Percentiles rank a stretch among this genome's conserved stretches.
phyloP scores from a whole-genome alignment of 176 grass and related monocot species.

The Musa acuminata region DNA sequence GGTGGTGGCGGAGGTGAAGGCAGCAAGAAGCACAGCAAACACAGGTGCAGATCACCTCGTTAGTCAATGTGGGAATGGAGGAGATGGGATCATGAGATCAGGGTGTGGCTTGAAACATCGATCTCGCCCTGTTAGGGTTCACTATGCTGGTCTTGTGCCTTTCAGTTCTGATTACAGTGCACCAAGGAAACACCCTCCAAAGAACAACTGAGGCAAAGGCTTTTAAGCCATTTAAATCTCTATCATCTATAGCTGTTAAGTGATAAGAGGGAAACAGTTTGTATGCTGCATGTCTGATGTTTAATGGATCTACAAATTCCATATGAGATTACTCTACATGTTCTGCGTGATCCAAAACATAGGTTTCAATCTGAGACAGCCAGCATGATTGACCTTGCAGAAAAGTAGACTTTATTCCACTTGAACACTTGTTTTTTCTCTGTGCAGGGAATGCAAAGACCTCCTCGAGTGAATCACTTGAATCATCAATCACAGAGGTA shows the following conservation, averaged over 20 bases:
- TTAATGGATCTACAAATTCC: not conserved
- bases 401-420: not conserved
- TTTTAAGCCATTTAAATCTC: conserved; percentile 6
- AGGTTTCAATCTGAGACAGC: no score
- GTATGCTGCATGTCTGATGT: not conserved
- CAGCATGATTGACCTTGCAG: not conserved
- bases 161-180: conserved; percentile 22
- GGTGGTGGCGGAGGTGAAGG: not conserved
- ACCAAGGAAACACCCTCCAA: conserved; percentile 48
- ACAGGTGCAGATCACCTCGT: conserved; percentile 43
- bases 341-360: not conserved
- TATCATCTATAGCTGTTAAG: not conserved
- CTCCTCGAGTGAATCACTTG: not conserved
- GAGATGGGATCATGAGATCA: conserved; percentile 21
- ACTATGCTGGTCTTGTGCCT: conserved; percentile 30
- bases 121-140: conserved; percentile 8
- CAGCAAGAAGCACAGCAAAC: not conserved
- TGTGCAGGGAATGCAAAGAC: conserved; percentile 4
- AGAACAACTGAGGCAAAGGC: conserved; percentile 66
- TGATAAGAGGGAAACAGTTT: not conserved
- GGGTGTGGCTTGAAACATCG: conserved; percentile 25
- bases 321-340: not conserved
- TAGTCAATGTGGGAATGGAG: not conserved
- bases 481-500: conserved; percentile 4
- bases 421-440: conserved; percentile 2